A percentile compares a stretch with the other conserved stretches of the same genome.
Conservation (phyloP, 2,329 filamentous ascomycete species). For the Pseudocercospora crystallina region DNA sequence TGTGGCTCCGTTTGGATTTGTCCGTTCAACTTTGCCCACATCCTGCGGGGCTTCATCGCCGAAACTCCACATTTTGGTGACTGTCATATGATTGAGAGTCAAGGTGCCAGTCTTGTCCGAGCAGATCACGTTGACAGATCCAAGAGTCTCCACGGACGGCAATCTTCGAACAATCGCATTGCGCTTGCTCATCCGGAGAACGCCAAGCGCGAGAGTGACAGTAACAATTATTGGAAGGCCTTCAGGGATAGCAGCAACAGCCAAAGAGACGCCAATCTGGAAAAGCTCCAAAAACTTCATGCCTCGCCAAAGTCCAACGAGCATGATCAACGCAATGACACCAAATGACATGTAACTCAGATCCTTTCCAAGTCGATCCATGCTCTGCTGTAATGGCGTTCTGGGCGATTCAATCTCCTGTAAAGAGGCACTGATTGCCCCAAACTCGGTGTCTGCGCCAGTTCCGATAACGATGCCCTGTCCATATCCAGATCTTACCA, state of each 20-base stretch:
- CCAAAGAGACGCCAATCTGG: conserved; percentile 93
- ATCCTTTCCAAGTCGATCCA: conserved; percentile 96
- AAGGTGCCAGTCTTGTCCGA: conserved; percentile 97
- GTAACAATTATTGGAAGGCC: conserved; percentile 97
- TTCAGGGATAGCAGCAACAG: conserved; percentile 93
- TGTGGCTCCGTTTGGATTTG: conserved; percentile 65
- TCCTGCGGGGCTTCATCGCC: conserved; percentile 58
- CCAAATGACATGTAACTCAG: conserved; percentile 95
- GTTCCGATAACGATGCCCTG: conserved; percentile 98
- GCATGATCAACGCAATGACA: conserved; percentile 87
- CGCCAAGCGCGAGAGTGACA: conserved; percentile 89
- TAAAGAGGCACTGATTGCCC: conserved; percentile 89
- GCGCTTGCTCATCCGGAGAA: conserved; percentile 91
- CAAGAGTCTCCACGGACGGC: conserved; percentile 94
- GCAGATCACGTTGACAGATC: conserved; percentile 99
- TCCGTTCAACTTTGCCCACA: conserved; percentile 54
- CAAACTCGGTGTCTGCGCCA: conserved; percentile 90
- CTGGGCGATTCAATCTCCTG: conserved; percentile 93
- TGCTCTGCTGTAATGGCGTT: conserved; percentile 89
- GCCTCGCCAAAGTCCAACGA: conserved; percentile 87
- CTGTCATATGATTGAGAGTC: conserved; percentile 98
- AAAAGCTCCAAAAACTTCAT: conserved; percentile 92
- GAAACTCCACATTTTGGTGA: conserved; percentile 95
- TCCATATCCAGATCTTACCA: conserved; percentile 91
- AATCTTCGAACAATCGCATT: conserved; percentile 94